Base-by-base conservation (phyloP, 2,329 filamentous ascomycete species). In the Arthrobotrys sphaeroides region DNA sequence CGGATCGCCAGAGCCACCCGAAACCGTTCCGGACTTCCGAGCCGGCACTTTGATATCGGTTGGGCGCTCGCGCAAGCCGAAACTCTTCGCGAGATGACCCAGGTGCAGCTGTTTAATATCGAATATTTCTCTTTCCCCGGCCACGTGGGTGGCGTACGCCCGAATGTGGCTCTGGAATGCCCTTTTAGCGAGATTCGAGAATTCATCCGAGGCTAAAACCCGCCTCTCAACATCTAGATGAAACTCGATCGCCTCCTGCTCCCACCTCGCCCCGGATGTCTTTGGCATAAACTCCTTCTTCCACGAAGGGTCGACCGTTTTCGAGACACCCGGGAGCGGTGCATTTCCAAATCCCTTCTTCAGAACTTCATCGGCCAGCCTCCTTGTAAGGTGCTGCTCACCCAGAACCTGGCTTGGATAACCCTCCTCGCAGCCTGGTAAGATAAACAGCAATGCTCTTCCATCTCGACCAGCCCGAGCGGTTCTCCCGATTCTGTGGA, bases 401-500 rank as follows among this genome's bases (percentile, higher is more conserved):
- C 94, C 87, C 2, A 90, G 84, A 3, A 88, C 83, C 0, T 84
- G 80, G 43, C 89, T 86, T 40, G 97, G 89, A 82, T 99, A 99
- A 66, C 91, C 92, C 83, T 99, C 95, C 82, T 99, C 95, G 68
- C 89, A 89, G 13, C 95, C 95, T 0, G 95, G 95, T 72, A 94
- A 89, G 12, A 99, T 88, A 85, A 98, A 98, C 22, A 98, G 89
- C 9, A 92, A 87, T 0, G 95, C 93, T 67, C 94, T 90, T 26
- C 95, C 95, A 9, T 94, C 88, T 4, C 92, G 90, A 13, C 95
- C 95, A 0, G 96, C 92, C 85, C 95, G 92, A 2, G 95, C 95
- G 9, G 95, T 99, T 82, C 95, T 91, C 65, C 95, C 95, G 66
- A 98, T 92, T 67, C 95, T 90, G 84, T 99, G 95, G 5, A 97